phyloP scores from a whole-genome alignment of 1,284 basidiomycete genomes.

The Clitocybe nebularis region DNA sequence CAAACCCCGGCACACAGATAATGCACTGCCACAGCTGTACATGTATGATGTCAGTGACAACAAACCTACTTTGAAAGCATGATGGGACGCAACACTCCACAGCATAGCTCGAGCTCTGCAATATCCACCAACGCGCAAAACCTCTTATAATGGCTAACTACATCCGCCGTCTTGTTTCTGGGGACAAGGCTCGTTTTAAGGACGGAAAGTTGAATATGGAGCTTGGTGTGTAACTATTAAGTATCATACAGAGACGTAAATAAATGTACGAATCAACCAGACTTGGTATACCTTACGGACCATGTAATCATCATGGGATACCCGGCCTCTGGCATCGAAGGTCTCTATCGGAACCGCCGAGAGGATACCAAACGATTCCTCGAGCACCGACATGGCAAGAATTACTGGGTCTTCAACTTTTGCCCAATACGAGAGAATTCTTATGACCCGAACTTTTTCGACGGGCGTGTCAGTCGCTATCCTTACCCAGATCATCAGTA shows the following conservation, averaged over 20 bases:
- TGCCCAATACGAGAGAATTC: slow-evolving; percentile 75
- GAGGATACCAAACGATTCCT: slow-evolving; percentile 79
- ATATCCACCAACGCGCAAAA: too few species aligned
- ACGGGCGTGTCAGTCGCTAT: slow-evolving; percentile 74
- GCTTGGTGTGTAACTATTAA: slow-evolving; percentile 13
- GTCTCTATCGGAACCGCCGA: slow-evolving; percentile 77
- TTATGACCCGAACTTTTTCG: slow-evolving; percentile 59
- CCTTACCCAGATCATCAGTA: slow-evolving; percentile 89
- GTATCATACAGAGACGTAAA: not conserved
- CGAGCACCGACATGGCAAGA: slow-evolving; percentile 66
- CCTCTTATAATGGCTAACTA: slow-evolving; percentile 51
- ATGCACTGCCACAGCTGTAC: too few species aligned
- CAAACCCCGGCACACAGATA: too few species aligned
- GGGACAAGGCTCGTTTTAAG: slow-evolving; percentile 74
- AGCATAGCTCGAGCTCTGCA: too few species aligned
- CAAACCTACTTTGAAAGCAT: too few species aligned
- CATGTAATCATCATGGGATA: slow-evolving; percentile 88
- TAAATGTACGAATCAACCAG: slow-evolving; percentile 27
- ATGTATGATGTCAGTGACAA: too few species aligned
- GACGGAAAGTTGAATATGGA: slow-evolving; percentile 50
- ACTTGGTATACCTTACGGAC: slow-evolving; percentile 82
- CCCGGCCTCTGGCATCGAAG: slow-evolving; percentile 77
- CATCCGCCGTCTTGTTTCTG: slow-evolving; percentile 67
- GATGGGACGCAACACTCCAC: too few species aligned
- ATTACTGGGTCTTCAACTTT: slow-evolving; percentile 85